Evolutionary conservation across 139 green algal species (phyloP).

Genomic region (Picochlorum sp.): DNA sequence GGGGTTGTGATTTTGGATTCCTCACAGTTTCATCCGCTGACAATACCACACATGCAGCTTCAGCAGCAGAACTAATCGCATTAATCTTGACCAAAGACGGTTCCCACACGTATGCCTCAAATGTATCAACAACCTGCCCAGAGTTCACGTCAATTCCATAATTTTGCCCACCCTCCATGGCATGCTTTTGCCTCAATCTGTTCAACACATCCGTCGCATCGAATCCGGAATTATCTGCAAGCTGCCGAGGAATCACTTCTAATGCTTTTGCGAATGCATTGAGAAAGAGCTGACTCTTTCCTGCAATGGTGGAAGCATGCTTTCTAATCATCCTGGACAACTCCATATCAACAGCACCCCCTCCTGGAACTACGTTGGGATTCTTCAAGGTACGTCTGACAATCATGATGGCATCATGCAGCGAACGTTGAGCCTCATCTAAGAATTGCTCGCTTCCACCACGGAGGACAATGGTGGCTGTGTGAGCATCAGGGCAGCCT

Average conservation of each 20-base stretch:
- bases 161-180: slow-evolving; percentile 53
- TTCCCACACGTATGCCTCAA: slow-evolving; percentile 92
- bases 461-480: slow-evolving; percentile 91
- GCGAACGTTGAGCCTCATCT: slow-evolving; percentile 82
- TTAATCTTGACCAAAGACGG: slow-evolving; percentile 91
- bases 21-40: slow-evolving; percentile 94
- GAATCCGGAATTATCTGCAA: slow-evolving; percentile 95
- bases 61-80: slow-evolving; percentile 79
- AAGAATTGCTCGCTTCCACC: slow-evolving; percentile 92
- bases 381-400: slow-evolving; percentile 82
- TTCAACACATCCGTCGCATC: slow-evolving; percentile 98
- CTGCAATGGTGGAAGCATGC: slow-evolving; percentile 54
- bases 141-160: slow-evolving; percentile 94
- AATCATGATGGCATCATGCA: slow-evolving; percentile 99
- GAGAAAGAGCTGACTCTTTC: slow-evolving; percentile 95
- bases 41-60: slow-evolving; percentile 94
- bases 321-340: slow-evolving; percentile 44
- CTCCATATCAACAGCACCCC: slow-evolving; percentile 95
- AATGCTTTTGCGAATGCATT: slow-evolving; percentile 84
- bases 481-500: slow-evolving; percentile 79
- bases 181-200: slow-evolving; percentile 95
- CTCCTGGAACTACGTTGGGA: slow-evolving; percentile 78
- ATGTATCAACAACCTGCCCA: slow-evolving; percentile 92
- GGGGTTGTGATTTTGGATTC: slow-evolving; percentile 69
- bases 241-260: slow-evolving; percentile 91